A percentile compares a stretch with the other conserved stretches of the same genome.
phyloP scores from a whole-genome alignment of 441 rosid genomes.

The Populus trichocarpa region DNA sequence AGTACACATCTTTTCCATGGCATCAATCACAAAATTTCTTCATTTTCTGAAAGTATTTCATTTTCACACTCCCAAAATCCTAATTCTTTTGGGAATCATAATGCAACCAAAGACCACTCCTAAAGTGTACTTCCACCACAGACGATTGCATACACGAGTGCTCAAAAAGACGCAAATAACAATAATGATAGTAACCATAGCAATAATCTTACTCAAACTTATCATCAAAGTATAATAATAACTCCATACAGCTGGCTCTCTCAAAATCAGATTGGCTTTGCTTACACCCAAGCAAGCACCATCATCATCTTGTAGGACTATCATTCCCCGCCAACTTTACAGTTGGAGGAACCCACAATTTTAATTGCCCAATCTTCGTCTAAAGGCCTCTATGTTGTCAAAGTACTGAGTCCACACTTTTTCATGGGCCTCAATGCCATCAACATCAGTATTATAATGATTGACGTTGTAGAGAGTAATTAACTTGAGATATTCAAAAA shows the following conservation, averaged over 20 bases:
- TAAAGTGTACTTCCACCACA: neutral
- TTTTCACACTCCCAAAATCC: neutral
- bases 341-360: conserved; percentile 13
- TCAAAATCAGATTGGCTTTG: conserved; percentile 21
- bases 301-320: conserved; percentile 20
- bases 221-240: neutral
- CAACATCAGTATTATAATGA: neutral
- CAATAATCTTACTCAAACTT: neutral
- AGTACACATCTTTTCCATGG: neutral
- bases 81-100: neutral
- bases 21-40: neutral
- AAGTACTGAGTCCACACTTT: neutral
- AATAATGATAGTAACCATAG: no score
- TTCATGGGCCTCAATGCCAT: neutral
- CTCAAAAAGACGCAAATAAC: neutral
- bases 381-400: neutral
- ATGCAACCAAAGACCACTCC: neutral
- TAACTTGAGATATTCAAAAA: neutral
- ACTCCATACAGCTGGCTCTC: conserved; percentile 22
- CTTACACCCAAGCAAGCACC: conserved; percentile 12
- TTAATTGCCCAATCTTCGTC: conserved; percentile 5
- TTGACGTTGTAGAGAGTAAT: neutral
- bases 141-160: neutral
- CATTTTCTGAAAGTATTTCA: no score
- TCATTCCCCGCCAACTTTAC: conserved; percentile 10